These are phyloP conservation scores for Prinsepia uniflora DNA, from an alignment of 306 rosid species.

Conservation along the genomic window DNA sequence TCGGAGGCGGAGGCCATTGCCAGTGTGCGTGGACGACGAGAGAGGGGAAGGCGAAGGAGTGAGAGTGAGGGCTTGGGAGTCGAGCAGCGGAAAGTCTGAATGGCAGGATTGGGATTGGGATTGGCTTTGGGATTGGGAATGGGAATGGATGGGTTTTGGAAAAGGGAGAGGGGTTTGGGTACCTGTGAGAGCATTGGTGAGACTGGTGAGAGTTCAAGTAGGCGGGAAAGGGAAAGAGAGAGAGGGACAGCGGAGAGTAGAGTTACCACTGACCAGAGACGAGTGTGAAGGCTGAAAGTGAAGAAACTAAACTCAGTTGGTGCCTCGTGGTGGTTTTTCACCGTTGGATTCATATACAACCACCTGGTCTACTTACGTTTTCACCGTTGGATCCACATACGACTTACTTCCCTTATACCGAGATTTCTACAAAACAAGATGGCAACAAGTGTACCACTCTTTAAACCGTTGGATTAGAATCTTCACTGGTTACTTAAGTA, in stretches of 20 bases:
- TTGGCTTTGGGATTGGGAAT: conserved; percentile 6
- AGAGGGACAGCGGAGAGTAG: background rate
- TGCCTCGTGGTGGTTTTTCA: background rate
- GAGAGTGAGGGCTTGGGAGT: background rate
- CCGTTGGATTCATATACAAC: no score
- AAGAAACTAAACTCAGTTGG: background rate
- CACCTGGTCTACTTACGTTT: background rate
- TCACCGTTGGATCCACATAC: background rate
- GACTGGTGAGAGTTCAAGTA: background rate
- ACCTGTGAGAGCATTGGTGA: conserved; percentile 35
- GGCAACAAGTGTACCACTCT: no score
- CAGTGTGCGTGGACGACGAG: conserved; percentile 15
- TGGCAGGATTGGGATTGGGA: conserved; percentile 14
- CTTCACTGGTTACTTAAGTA: no score
- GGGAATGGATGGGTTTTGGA: conserved; percentile 13
- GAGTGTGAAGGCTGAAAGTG: background rate
- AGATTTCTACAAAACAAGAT: no score
- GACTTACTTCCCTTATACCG: no score
- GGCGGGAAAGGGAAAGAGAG: background rate
- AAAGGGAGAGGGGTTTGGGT: conserved; percentile 16
- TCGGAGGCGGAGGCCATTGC: conserved; percentile 35
- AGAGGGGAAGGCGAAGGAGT: conserved; percentile 8
- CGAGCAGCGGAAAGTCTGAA: conserved; percentile 2
- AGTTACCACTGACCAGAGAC: no score
- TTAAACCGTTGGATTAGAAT: no score